Evolutionary conservation across 2,329 filamentous ascomycete species (phyloP), one percentile per base, ranked within the genome.

Genomic region (Rhynchosporium agropyri): DNA sequence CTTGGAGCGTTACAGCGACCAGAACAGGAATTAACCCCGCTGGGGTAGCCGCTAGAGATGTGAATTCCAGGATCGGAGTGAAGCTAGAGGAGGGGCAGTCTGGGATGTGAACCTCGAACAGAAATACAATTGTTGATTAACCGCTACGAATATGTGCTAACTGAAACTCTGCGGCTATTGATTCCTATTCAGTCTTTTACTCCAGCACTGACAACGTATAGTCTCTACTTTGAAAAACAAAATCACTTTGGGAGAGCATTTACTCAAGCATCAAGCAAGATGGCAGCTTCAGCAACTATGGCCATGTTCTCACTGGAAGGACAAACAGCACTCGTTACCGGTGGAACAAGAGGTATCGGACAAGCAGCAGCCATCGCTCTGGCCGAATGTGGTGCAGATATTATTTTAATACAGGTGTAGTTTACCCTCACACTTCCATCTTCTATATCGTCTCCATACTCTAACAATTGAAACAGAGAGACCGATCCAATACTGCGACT

Each of bases 401-500:
- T 77, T 38, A 72, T 78, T 54, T 70, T 78, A 55, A 71, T 78
- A 63, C 76, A 78, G 72, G 75, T 76, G 65, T 63, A 61, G 45
- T 40, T 50, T 33, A 51, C 58, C 50, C 58, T 15, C 48, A 60
- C 58, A n/a, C 31, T 49, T 57, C 43, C 33, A 28, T 29, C 31
- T 53, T 28, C 28, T 9, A 50, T 45, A 51, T 38, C 28, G 4
- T n/a, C 9, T 26, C 13, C 40, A 10, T 38, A 28, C 58, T 13
- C 50, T 61, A 55, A 64, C 43, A 33, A 53, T 51, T 31, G 15
- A 28, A 31, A 15, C 62, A 75, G 73, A 69, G 74, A 9, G 71
- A 74, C 59, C 63, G 46, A 42, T 66, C 64, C 26, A 70, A 74
- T 49, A 67, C 63, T 12, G 64, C 75, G 43, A 93, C 90, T 8